Evolutionary conservation across 192 early-diverging fungal genomes (phyloP).

Genomic region (Podochytrium sp.): DNA sequence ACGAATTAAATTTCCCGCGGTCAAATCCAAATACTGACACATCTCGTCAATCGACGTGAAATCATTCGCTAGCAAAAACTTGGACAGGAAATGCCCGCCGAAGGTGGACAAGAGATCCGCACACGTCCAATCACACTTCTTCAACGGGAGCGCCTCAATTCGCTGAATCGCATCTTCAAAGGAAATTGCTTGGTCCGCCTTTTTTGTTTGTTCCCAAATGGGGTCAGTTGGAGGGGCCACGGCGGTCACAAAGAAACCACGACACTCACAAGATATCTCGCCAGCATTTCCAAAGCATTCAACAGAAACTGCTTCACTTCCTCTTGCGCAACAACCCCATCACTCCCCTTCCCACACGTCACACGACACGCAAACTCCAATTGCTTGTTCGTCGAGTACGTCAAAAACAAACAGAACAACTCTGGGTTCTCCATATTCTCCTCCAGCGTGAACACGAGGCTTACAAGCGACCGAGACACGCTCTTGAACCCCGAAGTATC

Average conservation of each 20-base stretch:
- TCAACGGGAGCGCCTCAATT: neutral
- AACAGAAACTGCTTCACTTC: neutral
- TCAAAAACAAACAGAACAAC: slow-evolving; percentile 15
- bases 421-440: neutral
- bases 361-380: slow-evolving; percentile 2
- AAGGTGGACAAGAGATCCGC: neutral
- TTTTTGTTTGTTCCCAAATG: no score
- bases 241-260: neutral
- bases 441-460: neutral
- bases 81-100: neutral
- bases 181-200: neutral
- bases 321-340: neutral
- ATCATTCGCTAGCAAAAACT: neutral
- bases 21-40: neutral
- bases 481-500: neutral
- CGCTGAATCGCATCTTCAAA: slow-evolving; percentile 1
- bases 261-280: neutral
- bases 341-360: neutral
- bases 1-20: neutral
- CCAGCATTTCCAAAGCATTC: neutral
- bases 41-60: neutral
- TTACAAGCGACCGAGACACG: neutral
- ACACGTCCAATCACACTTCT: neutral
- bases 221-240: no score
- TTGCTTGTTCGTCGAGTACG: neutral